Evolutionary conservation across 257 asterid genomes (phyloP).

Genomic region (Plantago ovata): DNA sequence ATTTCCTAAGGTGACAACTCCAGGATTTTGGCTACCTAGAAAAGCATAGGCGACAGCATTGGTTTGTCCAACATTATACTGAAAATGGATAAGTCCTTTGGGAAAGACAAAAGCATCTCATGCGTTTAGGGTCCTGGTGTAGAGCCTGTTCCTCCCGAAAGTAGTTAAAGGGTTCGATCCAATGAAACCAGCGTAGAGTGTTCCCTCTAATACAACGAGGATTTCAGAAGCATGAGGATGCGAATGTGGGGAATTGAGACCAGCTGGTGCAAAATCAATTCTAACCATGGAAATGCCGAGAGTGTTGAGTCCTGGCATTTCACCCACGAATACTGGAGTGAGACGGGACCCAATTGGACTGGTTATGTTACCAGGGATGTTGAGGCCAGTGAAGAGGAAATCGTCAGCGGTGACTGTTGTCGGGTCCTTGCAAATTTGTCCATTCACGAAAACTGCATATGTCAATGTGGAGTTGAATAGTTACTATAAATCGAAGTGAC

Average conservation of each 20-base stretch:
- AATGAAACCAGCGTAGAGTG: conserved; percentile 18
- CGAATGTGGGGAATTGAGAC: conserved; percentile 31
- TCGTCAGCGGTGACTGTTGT: conserved; percentile 1
- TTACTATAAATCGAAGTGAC: too few relatives aligned
- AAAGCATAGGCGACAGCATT: conserved; percentile 10
- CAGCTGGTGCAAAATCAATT: conserved; percentile 20
- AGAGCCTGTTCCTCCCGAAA: conserved; percentile 14
- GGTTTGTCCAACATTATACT: conserved; percentile 16
- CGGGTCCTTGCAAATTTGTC: conserved; percentile 28
- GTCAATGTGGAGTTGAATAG: too few relatives aligned
- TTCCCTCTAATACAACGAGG: conserved; percentile 19
- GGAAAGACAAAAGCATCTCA: conserved; percentile 21
- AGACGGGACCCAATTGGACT: neutral
- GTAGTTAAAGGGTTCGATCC: conserved; percentile 15
- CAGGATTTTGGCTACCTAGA: conserved; percentile 26
- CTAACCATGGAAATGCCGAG: conserved; percentile 27
- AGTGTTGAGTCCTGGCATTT: conserved; percentile 32
- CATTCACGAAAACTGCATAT: conserved; percentile 24
- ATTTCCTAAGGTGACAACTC: conserved; percentile 21
- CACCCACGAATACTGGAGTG: conserved; percentile 10
- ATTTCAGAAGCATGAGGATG: conserved; percentile 31
- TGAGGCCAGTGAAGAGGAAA: too few relatives aligned
- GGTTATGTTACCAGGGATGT: too few relatives aligned
- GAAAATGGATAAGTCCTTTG: conserved; percentile 24
- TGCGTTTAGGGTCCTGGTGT: conserved; percentile 1